Conservation (phyloP, 2,329 filamentous ascomycete species). For the Fusarium bactridioides region DNA sequence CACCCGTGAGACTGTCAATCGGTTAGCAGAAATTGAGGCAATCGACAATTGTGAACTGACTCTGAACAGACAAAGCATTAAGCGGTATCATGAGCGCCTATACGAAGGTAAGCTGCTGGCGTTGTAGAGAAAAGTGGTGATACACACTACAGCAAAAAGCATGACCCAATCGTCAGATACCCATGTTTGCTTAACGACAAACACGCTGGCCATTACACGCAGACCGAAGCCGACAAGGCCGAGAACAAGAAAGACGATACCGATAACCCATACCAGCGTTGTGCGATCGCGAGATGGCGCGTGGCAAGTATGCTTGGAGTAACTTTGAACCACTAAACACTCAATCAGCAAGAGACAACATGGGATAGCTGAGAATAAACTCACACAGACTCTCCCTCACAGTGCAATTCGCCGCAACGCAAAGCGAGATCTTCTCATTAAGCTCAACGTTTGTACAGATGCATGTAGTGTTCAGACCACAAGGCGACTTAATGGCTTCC, state of each 20-base stretch:
- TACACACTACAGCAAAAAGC: conserved; percentile 12
- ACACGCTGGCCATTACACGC: conserved; percentile 16
- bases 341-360: rapidly evolving
- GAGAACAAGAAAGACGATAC: neutral
- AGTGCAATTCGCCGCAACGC: neutral
- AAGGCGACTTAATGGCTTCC: conserved; percentile 7
- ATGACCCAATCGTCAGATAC: conserved; percentile 17
- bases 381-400: conserved; percentile 3
- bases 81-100: conserved; percentile 14
- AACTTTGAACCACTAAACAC: neutral
- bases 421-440: conserved; percentile 6
- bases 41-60: neutral
- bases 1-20: neutral
- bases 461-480: conserved; percentile 6
- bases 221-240: conserved; percentile 5
- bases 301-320: conserved; percentile 9
- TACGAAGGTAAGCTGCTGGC: neutral
- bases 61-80: neutral
- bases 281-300: conserved; percentile 15
- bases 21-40: rapidly evolving
- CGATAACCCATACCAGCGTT: neutral
- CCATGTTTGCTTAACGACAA: conserved; percentile 8
- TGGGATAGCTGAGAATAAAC: neutral
- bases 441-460: conserved; percentile 18
- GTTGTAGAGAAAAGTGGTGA: rapidly evolving